Conservation (phyloP, 2,329 filamentous ascomycete genomes). For the Rhexocercosporidium sp. region DNA sequence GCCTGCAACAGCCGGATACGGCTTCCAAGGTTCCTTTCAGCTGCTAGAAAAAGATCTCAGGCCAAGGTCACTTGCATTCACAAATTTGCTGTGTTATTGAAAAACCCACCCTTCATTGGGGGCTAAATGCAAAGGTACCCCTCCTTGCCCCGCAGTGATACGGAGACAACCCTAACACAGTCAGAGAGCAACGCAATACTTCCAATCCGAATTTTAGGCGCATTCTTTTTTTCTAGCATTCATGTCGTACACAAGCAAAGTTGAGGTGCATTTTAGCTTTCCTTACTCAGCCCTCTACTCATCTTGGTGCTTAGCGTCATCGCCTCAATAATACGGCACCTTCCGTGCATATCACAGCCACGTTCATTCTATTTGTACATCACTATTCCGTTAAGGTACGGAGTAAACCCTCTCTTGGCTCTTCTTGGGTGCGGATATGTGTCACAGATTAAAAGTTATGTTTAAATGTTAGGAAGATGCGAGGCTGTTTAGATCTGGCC, state of each 20-base stretch:
- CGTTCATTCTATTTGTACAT: not conserved
- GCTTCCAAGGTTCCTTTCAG: not conserved
- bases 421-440: not conserved
- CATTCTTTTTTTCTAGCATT: not conserved
- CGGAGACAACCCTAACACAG: not conserved
- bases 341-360: not conserved
- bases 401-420: not conserved
- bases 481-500: not conserved
- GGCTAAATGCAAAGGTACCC: not conserved
- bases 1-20: too few relatives aligned
- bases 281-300: slow-evolving; percentile 8
- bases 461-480: not conserved
- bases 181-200: not conserved
- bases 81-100: too few relatives aligned
- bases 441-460: not conserved
- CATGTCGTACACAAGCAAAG: not conserved
- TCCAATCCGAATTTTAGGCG: not conserved
- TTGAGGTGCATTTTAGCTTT: not conserved
- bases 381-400: not conserved
- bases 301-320: not conserved
- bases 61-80: not conserved
- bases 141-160: not conserved
- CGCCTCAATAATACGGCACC: too few relatives aligned
- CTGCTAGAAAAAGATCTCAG: not conserved
- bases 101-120: not conserved